A percentile compares a stretch with the other conserved stretches of the same genome.
These are phyloP conservation scores for Erysimum cheiranthoides DNA, from an alignment of 345 rosid genomes.

Conservation along the genomic window DNA sequence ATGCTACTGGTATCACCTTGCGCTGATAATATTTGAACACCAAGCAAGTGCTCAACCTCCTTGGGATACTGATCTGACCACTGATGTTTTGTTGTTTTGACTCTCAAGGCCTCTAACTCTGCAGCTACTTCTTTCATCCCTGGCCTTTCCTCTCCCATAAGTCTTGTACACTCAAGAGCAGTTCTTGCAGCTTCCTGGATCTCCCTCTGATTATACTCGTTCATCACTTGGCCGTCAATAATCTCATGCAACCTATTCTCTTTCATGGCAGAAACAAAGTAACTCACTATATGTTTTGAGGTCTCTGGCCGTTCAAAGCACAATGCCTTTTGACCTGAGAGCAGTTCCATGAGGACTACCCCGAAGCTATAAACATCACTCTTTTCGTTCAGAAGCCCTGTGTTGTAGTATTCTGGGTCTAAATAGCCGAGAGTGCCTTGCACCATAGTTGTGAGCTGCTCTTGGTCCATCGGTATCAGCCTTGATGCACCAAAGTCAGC, in stretches of 20 bases:
- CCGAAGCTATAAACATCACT: conserved; percentile 67
- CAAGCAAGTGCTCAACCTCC: conserved; percentile 23
- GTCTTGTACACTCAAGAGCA: conserved; percentile 42
- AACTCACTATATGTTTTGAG: conserved; percentile 44
- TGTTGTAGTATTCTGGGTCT: conserved; percentile 53
- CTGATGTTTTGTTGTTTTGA: neutral
- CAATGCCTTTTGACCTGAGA: conserved; percentile 46
- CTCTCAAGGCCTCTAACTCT: conserved; percentile 41
- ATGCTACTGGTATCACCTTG: neutral
- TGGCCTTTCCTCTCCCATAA: conserved; percentile 50
- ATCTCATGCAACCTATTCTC: conserved; percentile 29
- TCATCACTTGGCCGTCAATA: conserved; percentile 29
- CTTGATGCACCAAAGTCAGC: conserved; percentile 60
- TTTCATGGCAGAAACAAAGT: conserved; percentile 42
- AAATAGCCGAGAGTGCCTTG: conserved; percentile 58
- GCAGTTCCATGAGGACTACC: conserved; percentile 52
- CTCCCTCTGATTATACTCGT: conserved; percentile 16
- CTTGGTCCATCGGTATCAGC: conserved; percentile 49
- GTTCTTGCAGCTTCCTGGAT: conserved; percentile 32
- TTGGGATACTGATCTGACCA: conserved; percentile 4
- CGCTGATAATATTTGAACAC: neutral
- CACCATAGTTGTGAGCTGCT: conserved; percentile 50
- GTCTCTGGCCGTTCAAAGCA: conserved; percentile 30
- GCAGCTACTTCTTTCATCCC: conserved; percentile 44
- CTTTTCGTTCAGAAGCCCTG: conserved; percentile 44